phyloP scores from a whole-genome alignment of 345 rosid genomes.

The Heritiera fomes region DNA sequence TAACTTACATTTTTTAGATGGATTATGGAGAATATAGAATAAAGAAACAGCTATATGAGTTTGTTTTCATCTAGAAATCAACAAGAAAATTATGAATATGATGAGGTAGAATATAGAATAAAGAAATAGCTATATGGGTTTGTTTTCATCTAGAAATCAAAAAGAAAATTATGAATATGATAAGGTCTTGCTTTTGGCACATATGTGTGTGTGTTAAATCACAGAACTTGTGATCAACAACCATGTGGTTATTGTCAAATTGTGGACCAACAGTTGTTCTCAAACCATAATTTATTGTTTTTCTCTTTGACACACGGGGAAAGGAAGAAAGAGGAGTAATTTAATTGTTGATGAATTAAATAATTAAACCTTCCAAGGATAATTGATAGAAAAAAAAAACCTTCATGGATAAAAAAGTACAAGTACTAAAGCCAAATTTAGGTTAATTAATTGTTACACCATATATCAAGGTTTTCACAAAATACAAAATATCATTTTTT shows the following conservation, averaged over 20 bases:
- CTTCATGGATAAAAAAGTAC: too few relatives aligned
- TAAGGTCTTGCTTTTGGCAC: not conserved
- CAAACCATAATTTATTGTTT: not conserved
- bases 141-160: not conserved
- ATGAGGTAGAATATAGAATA: not conserved
- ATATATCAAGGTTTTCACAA: too few relatives aligned
- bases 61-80: not conserved
- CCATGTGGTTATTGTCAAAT: not conserved
- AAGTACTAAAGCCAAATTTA: too few relatives aligned
- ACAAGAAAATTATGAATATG: not conserved
- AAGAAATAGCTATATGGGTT: too few relatives aligned
- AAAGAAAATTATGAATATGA: not conserved
- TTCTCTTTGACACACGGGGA: too few relatives aligned
- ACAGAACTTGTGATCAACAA: not conserved
- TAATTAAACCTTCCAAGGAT: too few relatives aligned
- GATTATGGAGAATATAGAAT: slow-evolving; percentile 3
- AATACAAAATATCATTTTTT: too few relatives aligned
- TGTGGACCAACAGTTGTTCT: not conserved
- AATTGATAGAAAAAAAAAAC: too few relatives aligned
- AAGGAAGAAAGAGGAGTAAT: too few relatives aligned
- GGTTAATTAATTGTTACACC: too few relatives aligned
- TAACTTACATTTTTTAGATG: not conserved
- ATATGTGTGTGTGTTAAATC: not conserved
- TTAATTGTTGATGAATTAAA: too few relatives aligned
- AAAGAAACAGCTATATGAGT: too few relatives aligned